Evolutionary conservation across 495 filamentous ascomycete species (phyloP), one percentile per base, ranked within the genome.

Genomic region (Hamigera avellanea): DNA sequence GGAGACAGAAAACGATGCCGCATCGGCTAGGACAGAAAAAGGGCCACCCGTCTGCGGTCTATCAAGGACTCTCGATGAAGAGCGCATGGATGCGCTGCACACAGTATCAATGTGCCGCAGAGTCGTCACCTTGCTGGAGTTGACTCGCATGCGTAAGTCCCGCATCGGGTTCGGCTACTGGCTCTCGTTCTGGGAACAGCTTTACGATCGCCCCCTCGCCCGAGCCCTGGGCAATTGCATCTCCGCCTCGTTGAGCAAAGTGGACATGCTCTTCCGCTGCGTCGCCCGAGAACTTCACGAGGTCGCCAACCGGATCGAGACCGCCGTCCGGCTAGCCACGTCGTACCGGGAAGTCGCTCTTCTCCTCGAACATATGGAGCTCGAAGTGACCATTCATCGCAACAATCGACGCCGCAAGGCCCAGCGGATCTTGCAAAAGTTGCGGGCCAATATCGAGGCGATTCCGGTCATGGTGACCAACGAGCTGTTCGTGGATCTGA

Each of bases 121-220:
- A 16, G 45, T 47, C 17, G 49, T 55, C 32, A 33, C 52, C 2
- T 33, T 39, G 13, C 42, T 51, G 5, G 52, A 55, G 27, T 27
- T 51, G 8, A 48, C 43, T 8, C 46, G 52, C 2, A 40, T 55
- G 18, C 45, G 41, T 32, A 51, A 51, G n/a, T 49, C 52, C 6
- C 45, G 52, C 17, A 36, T 26, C 12, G 52, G 52, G 8, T 33
- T 46, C 10, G 41, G 32, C 23, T 28, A 47, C 36, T 55, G 52
- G 52, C 26, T 47, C 12, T 30, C 35, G 10, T 51, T 51, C 39
- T 55, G 52, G 52, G 35, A 49, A 5, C 38, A 32, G 9, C 31
- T 51, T 15, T 55, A 51, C 29, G 30, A 42, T 0, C 45, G 45
- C 2, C 26, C 36, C 12, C 44, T 49, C 33, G 36, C 39, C 1